Conservation (phyloP, 306 rosid species). For the Sphenostylis stenocarpa region DNA sequence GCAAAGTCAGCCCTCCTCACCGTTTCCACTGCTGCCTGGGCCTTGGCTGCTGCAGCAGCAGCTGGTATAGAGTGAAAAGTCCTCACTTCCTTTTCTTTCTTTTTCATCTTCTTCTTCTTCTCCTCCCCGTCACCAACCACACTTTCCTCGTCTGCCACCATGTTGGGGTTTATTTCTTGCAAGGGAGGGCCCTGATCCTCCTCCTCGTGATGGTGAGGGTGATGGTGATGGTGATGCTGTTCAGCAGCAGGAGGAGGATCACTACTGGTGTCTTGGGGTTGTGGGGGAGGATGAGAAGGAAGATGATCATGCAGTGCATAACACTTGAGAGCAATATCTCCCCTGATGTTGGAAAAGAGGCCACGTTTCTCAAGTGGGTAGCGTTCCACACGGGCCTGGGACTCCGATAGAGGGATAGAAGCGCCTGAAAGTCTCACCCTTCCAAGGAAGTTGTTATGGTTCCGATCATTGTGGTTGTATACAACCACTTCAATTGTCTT, state of each 20-base stretch:
- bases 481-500: conserved; percentile 62
- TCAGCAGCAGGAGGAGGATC: conserved; percentile 7
- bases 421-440: conserved; percentile 67
- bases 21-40: conserved; percentile 15
- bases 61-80: conserved; percentile 72
- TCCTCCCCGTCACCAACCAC: conserved; percentile 19
- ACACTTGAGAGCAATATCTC: conserved; percentile 74
- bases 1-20: conserved; percentile 63
- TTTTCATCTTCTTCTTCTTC: conserved; percentile 45
- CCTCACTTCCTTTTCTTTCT: conserved; percentile 68
- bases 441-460: conserved; percentile 69
- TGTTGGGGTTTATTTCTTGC: conserved; percentile 64
- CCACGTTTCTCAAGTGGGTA: conserved; percentile 87
- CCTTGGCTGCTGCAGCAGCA: conserved; percentile 11
- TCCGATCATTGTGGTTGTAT: conserved; percentile 52
- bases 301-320: conserved; percentile 44
- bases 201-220: neutral
- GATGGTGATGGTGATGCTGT: neutral
- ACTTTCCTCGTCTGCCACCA: conserved; percentile 36
- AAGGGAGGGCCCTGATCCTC: conserved; percentile 45
- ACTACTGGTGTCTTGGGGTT: neutral
- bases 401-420: conserved; percentile 63
- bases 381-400: conserved; percentile 56
- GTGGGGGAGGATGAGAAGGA: conserved; percentile 17
- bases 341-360: conserved; percentile 62